Evolutionary conservation across 2,329 filamentous ascomycete genomes (phyloP).

Genomic region (Didymellaceae sp.): DNA sequence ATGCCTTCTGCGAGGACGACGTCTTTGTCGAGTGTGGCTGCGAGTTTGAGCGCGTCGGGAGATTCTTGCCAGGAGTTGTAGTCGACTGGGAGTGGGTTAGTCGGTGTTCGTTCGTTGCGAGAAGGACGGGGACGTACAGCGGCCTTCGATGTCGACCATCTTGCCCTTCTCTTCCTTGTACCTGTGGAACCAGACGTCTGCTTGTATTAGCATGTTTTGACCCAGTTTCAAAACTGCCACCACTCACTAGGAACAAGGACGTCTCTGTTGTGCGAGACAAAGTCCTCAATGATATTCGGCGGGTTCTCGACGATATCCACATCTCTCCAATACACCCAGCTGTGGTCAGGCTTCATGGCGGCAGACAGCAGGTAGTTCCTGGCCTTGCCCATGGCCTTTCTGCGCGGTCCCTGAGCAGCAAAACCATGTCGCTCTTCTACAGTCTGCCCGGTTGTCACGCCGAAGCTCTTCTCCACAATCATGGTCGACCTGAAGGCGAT

Average conservation of each 20-base stretch:
- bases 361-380: slow-evolving; percentile 89
- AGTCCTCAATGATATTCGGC: slow-evolving; percentile 87
- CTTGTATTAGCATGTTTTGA: slow-evolving; percentile 15
- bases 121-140: slow-evolving; percentile 67
- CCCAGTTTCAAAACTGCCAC: not conserved
- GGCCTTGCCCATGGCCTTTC: slow-evolving; percentile 88
- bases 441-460: slow-evolving; percentile 73
- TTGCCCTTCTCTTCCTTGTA: slow-evolving; percentile 72
- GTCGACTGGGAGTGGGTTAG: no score
- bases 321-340: slow-evolving; percentile 99
- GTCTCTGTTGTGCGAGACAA: slow-evolving; percentile 91
- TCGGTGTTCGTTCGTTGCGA: no score
- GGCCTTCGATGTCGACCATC: slow-evolving; percentile 81
- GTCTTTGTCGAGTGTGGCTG: slow-evolving; percentile 76
- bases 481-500: slow-evolving; percentile 84
- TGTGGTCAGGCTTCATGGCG: slow-evolving; percentile 89
- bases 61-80: slow-evolving; percentile 99
- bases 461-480: slow-evolving; percentile 92
- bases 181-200: slow-evolving; percentile 97
- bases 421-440: slow-evolving; percentile 87
- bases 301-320: slow-evolving; percentile 95
- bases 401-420: slow-evolving; percentile 83
- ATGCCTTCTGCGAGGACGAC: slow-evolving; percentile 85
- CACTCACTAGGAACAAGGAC: slow-evolving; percentile 89
- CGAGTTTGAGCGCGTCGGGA: slow-evolving; percentile 77